Evolutionary conservation across 257 asterid genomes (phyloP).

Genomic region (Misopates orontium): DNA sequence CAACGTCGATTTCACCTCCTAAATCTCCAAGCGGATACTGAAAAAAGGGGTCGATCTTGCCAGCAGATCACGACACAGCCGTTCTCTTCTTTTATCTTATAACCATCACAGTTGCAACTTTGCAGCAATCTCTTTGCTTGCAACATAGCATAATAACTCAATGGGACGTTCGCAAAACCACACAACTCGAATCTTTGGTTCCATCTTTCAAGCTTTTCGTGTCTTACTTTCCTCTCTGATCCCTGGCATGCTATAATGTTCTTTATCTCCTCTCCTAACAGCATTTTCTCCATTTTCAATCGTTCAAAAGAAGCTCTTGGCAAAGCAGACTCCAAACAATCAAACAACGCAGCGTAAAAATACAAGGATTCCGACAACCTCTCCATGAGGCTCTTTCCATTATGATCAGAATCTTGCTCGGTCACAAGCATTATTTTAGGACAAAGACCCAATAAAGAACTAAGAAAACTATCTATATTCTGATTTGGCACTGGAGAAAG

Average conservation of each 20-base stretch:
- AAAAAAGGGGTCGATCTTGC: constrained; percentile 72
- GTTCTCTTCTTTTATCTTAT: constrained; percentile 52
- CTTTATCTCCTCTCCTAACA: constrained; percentile 71
- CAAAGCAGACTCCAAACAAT: constrained; percentile 65
- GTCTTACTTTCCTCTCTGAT: constrained; percentile 55
- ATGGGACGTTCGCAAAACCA: constrained; percentile 56
- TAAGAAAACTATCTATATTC: constrained; percentile 44
- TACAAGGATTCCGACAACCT: constrained; percentile 58
- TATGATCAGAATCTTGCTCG: constrained; percentile 75
- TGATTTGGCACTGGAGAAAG: constrained; percentile 28
- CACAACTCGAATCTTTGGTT: constrained; percentile 54
- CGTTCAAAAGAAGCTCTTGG: constrained; percentile 55
- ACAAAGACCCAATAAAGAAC: constrained; percentile 47
- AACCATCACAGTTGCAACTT: constrained; percentile 55
- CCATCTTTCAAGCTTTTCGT: constrained; percentile 78
- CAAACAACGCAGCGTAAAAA: constrained; percentile 69
- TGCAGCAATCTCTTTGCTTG: constrained; percentile 63
- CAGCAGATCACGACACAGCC: constrained; percentile 70
- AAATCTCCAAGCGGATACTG: constrained; percentile 71
- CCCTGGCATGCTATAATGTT: constrained; percentile 71
- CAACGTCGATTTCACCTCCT: constrained; percentile 27
- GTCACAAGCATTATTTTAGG: constrained; percentile 71
- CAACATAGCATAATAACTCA: constrained; percentile 58
- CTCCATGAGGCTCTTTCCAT: constrained; percentile 49
- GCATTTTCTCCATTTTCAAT: constrained; percentile 56